phyloP scores from a whole-genome alignment of 75 land plant species.

The Pinus tabuliformis region DNA sequence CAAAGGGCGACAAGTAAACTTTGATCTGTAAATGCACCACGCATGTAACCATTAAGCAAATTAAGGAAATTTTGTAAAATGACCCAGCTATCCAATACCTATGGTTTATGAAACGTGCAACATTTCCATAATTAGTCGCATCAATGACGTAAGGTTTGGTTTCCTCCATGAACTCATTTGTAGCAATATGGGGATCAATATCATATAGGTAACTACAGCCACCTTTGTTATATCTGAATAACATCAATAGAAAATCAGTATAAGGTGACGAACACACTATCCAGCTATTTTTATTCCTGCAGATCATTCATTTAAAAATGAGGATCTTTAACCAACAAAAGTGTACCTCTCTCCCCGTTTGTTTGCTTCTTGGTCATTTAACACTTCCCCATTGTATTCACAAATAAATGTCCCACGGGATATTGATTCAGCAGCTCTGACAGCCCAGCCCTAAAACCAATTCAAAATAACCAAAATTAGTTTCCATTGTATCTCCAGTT shows the following conservation, averaged over 20 bases:
- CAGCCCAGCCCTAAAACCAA: conserved; percentile 86
- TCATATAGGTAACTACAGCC: conserved; percentile 81
- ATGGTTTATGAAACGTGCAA: conserved; percentile 96
- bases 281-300: neutral
- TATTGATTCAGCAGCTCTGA: conserved; percentile 80
- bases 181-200: conserved; percentile 67
- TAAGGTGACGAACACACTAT: neutral
- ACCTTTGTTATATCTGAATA: conserved; percentile 66
- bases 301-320: neutral
- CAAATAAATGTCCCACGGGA: conserved; percentile 94
- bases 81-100: conserved; percentile 53
- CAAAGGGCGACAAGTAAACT: neutral
- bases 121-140: conserved; percentile 90
- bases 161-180: conserved; percentile 42
- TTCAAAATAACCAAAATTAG: neutral
- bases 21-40: neutral
- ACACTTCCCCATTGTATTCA: conserved; percentile 91
- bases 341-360: conserved; percentile 66
- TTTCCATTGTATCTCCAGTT: neutral
- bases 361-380: conserved; percentile 74
- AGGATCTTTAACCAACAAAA: neutral
- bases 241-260: neutral
- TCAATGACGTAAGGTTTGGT: conserved; percentile 81
- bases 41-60: neutral
- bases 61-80: neutral